Base-by-base conservation (phyloP, 768 basidiomycete genomes). In the Stropharia rugosoannulata region DNA sequence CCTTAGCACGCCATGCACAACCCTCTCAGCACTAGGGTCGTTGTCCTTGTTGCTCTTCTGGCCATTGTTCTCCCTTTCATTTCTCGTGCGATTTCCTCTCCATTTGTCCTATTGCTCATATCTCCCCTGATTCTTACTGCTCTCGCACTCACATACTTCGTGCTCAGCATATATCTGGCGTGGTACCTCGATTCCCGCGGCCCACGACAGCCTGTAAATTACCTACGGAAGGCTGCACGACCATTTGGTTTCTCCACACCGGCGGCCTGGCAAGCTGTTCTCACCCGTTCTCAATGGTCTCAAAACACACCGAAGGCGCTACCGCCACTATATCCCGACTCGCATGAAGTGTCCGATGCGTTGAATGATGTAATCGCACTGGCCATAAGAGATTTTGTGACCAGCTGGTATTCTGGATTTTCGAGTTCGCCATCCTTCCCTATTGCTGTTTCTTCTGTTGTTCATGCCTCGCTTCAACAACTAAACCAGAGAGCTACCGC, bases 381-480 rank as follows among this genome's bases (percentile, higher is more conserved):
- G 65, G 80, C 93, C 57, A 84, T 92, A 22, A 78, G 89, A 48
- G 93, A 95, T 74, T 98, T 97, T 68, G 85, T 99, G 16, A 73
- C 87, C 51, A 82, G 82, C 11, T 99, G 96, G 96, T 99, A 96
- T 76, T 78, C 80, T 61, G 82, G 84, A 15, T 77, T 98, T 37
- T 98, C 96, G 5, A 80, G 86, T 10, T 95, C 93, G 0, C 85
- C 90, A 4, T 84, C 93, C 3, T 98, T 99, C 68, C 95, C 96
- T 16, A 79, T 83, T 56, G 88, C 93, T 8, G 87, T 96, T 47
- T 91, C 94, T 2, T 73, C 75, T 1, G 78, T 89, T 8, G 73
- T 98, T 32, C 89, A 93, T 64, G 77, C 80, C 8, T 80, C 84
- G 2, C 62, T 93, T 39, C 75, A 81, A 54, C 76, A 82, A 18